Base-by-base conservation (phyloP, 2,329 filamentous ascomycete genomes). In the Pseudogymnoascus sp. region DNA sequence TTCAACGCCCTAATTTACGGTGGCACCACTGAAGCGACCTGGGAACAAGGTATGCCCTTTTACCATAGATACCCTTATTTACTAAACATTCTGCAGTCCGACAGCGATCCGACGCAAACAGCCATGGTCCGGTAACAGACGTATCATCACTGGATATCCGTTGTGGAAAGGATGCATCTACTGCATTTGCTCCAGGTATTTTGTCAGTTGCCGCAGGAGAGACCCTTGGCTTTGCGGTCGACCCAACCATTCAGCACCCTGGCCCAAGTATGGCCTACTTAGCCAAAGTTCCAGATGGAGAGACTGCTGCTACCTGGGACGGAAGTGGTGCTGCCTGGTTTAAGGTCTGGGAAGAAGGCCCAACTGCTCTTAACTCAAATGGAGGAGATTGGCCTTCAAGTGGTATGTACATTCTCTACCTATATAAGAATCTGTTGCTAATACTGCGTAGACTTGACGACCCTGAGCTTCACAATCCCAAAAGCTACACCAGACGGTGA, bases 171-270 rank as follows among this genome's bases (percentile, higher is more conserved):
- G 57, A 55, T 35, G 41, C 41, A 1, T 59, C 60, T 26, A 39
- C 26, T 18, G 37, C 56, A 55, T 59, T 37, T 19, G 56, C 60
- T 15, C 23, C 41, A 28, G 39, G n/a, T 12, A 39, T 61, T 21
- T 30, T 59, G 18, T 48, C 60, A 7, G 60, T 61, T 10, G 39
- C 26, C 10, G 60, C 60, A 23, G 60, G 60, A 13, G 8, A 21
- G 7, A 37, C 30, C 7, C 34, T 62, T 23, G 37, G 59, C 3
- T 60, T 58, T 23, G 37, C n/a, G 18, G 61, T 62, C 7, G 61
- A 62, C 69, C 71, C 70, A 65, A 71, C 72, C 77, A 78, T 73
- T 73, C 73, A 71, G 72, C 65, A 62, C 12, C 58, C 52, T 39
- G 56, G 58, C 39, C 60, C 65, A 23, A 61, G 58, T 23, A 10